Base-by-base conservation (phyloP, 768 basidiomycete genomes). In the Boletus edulis region DNA sequence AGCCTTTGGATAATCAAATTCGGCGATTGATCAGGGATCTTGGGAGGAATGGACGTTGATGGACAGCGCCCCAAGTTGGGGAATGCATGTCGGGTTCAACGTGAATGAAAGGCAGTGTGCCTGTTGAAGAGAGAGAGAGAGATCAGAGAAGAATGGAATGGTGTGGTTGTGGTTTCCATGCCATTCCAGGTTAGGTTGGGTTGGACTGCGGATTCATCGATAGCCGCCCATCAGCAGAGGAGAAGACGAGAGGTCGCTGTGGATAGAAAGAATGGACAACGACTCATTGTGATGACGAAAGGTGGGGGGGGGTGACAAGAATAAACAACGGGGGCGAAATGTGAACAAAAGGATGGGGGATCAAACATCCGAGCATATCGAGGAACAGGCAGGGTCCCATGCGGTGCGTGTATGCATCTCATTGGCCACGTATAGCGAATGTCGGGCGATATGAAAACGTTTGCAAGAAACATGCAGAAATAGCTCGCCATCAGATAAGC, bases 361-460 rank as follows among this genome's bases (percentile, higher is more conserved):
- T 53, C 62, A 59, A 49, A 52, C 49, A 22, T 51, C 49, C 42
- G 49, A 55, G 34, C 60, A 54, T 49, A 54, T 51, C 53, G 52
- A 50, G 53, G 58, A 39, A 59, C 51, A 37, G 35, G 51, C 50
- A 46, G 41, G 53, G 14, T 51, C 32, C 59, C 62, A 55, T 59
- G 62, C 57, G 57, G 57, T 46, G 22, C 42, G 48, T 51, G 47
- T 52, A 35, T 37, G 31, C 35, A 46, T 39, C 39, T 35, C 41
- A 57, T 35, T 54, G 61, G 51, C 38, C 39, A 56, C 52, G 46
- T 48, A 64, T 42, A 39, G 54, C 46, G 37, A 62, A 42, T 44
- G 49, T 55, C 63, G 60, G 57, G 65, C 60, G 60, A 60, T 66
- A 66, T 67, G 66, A 60, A 60, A 45, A 54, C 38, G 63, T 62